Base-by-base conservation (phyloP, 2,329 filamentous ascomycete genomes). In the Domatiomyces globalis region DNA sequence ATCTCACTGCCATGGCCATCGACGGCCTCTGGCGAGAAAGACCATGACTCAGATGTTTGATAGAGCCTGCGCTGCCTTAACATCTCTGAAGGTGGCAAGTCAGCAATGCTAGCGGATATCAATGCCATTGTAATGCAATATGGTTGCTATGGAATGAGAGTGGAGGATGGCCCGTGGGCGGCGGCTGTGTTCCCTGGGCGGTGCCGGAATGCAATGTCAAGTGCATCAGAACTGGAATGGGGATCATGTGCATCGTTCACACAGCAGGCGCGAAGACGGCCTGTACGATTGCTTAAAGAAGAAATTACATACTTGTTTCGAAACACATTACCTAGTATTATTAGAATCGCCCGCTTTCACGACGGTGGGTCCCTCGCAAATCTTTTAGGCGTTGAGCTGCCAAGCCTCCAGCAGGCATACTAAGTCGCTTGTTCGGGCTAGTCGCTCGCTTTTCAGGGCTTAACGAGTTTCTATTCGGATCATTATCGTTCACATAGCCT, bases 401-500 rank as follows among this genome's bases (percentile, higher is more conserved):
- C 43, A 63, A 57, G 19, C 62, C 61, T 22, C 49, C 51, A 42
- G 57, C 63, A 22, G 69, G 65, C 20, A 70, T 63, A 54, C 67
- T 72, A 54, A 65, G 69, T 54, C 63, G 63, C 54, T 73, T 73
- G 43, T 71, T 61, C 10, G 69, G 69, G 54, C 69, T 73, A 10
- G 65, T 65, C 15, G 61, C 62, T 29, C 64, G 59, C 52, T 67
- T 70, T 54, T 65, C 54, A 5, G 69, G 68, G 51, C 66, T 70
- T 42, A 62, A 60, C 49, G 70, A 65, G 36, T 63, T 64, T 53
- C 66, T 64, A 19, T 63, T 63, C 46, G 65, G 62, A 45, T 67
- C 66, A 39, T 39, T 39, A 7, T 39, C 33, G 15, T 10, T 15
- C 33, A 39, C 2, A 59, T 73, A 71, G 51, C 63, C 57, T 51